Evolutionary conservation across 1,284 basidiomycete species (phyloP).

Genomic region (Apiotrichum sp.): DNA sequence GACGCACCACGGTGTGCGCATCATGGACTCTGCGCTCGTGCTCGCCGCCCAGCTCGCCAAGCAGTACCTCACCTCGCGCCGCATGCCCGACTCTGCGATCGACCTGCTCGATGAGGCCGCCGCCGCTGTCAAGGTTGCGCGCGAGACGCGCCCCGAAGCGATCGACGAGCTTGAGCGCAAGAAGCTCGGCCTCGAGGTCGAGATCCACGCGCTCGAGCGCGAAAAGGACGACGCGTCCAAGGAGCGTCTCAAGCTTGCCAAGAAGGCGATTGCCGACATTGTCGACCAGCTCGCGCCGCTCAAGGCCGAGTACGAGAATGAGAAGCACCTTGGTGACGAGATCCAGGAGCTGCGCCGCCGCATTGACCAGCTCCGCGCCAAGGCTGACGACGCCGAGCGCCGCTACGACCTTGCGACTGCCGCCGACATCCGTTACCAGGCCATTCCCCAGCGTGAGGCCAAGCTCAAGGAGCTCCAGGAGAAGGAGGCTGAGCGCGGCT

Average conservation of each 20-base stretch:
- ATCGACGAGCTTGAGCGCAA: slow-evolving; percentile 90
- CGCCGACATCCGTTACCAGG: slow-evolving; percentile 86
- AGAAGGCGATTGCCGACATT: slow-evolving; percentile 75
- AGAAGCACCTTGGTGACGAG: slow-evolving; percentile 80
- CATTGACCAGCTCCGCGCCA: slow-evolving; percentile 87
- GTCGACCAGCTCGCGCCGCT: slow-evolving; percentile 88
- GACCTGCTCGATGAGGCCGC: slow-evolving; percentile 85
- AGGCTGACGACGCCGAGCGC: slow-evolving; percentile 91
- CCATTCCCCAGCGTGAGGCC: slow-evolving; percentile 81
- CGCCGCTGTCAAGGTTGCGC: slow-evolving; percentile 74
- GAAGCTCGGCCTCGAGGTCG: slow-evolving; percentile 89
- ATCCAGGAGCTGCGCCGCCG: slow-evolving; percentile 71
- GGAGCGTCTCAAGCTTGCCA: slow-evolving; percentile 71
- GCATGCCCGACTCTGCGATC: slow-evolving; percentile 85
- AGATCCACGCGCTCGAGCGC: slow-evolving; percentile 89
- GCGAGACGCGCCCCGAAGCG: slow-evolving; percentile 89
- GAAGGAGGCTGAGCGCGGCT: slow-evolving; percentile 49
- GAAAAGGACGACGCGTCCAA: slow-evolving; percentile 89
- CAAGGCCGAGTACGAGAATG: slow-evolving; percentile 80
- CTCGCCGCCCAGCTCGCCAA: slow-evolving; percentile 87
- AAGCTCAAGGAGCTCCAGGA: slow-evolving; percentile 57
- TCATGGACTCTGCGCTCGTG: slow-evolving; percentile 84
- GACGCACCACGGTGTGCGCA: slow-evolving; percentile 78
- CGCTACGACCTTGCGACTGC: slow-evolving; percentile 75
- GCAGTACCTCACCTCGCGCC: slow-evolving; percentile 81